Conservation (phyloP, 805 yeast species). For the Priceomyces carsonii region DNA sequence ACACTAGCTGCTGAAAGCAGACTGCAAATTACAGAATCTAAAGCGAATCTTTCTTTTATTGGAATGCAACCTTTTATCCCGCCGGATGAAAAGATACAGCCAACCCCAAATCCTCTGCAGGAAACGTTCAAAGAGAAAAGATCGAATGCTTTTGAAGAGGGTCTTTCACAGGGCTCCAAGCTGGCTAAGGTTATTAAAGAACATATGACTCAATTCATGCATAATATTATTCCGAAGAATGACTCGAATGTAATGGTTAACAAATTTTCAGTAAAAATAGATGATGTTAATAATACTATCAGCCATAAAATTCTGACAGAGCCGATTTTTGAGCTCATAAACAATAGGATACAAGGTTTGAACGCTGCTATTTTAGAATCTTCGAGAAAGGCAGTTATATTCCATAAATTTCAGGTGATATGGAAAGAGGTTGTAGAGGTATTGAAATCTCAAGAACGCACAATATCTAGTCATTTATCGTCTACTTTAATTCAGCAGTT, state of each 20-base stretch:
- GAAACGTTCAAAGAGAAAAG: not conserved
- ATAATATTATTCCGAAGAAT: constrained; percentile 5
- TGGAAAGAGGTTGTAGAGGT: constrained; percentile 29
- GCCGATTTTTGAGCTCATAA: constrained; percentile 32
- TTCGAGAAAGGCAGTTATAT: constrained; percentile 26
- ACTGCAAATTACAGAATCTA: no score
- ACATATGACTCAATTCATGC: constrained; percentile 13
- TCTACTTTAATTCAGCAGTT: no score
- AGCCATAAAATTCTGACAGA: constrained; percentile 30
- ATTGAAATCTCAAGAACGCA: constrained; percentile 27
- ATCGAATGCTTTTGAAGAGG: constrained; percentile 33
- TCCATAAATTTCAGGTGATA: constrained; percentile 23
- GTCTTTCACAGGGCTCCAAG: constrained; percentile 33
- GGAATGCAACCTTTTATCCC: constrained; percentile 17
- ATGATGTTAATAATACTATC: constrained; percentile 36
- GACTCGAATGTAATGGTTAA: constrained; percentile 3
- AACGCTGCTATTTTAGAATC: constrained; percentile 22
- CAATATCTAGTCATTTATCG: constrained; percentile 17
- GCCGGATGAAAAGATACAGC: not conserved
- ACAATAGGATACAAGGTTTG: constrained; percentile 28
- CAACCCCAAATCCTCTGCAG: not conserved
- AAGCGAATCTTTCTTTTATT: no score
- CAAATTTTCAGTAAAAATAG: constrained; percentile 16
- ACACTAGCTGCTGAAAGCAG: no score
- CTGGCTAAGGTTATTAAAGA: constrained; percentile 24